Evolutionary conservation across 2,329 filamentous ascomycete genomes (phyloP).

Genomic region (Colletotrichum navitas): DNA sequence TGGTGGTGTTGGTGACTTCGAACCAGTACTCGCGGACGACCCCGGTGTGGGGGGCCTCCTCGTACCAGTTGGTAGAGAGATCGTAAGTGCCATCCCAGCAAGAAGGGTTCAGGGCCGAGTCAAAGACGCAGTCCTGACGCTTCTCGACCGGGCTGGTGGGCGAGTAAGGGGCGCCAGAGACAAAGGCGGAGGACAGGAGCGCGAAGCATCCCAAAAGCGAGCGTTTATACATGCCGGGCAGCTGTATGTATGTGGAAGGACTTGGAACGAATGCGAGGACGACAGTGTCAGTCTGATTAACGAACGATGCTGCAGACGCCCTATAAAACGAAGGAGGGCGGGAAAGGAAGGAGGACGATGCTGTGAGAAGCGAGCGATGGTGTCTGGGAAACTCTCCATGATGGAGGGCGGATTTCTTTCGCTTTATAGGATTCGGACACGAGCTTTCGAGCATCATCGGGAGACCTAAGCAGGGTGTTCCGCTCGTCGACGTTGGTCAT

Average conservation of each 20-base stretch:
- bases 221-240: conserved; percentile 35
- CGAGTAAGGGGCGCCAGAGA: conserved; percentile 29
- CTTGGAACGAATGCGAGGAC: conserved; percentile 12
- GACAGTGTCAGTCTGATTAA: conserved; percentile 14
- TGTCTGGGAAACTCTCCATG: neutral
- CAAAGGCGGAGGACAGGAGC: conserved; percentile 34
- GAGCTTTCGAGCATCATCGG: conserved; percentile 13
- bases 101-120: conserved; percentile 38
- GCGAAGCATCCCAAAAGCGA: conserved; percentile 37
- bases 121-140: conserved; percentile 39
- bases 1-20: conserved; percentile 54
- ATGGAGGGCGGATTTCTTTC: conserved; percentile 5
- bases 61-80: conserved; percentile 40
- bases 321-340: conserved; percentile 32
- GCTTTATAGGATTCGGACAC: conserved; percentile 28
- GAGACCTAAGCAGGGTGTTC: conserved; percentile 7
- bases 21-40: conserved; percentile 64
- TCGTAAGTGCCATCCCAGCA: conserved; percentile 41
- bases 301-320: conserved; percentile 13
- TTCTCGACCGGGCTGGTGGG: conserved; percentile 21
- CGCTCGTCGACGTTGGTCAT: neutral
- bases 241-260: conserved; percentile 27
- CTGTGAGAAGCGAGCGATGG: conserved; percentile 35
- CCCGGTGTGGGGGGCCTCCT: conserved; percentile 58
- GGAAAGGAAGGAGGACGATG: conserved; percentile 18